Evolutionary conservation across 352 stramenopile species (phyloP).

Genomic region (Phytophthora fragariae): DNA sequence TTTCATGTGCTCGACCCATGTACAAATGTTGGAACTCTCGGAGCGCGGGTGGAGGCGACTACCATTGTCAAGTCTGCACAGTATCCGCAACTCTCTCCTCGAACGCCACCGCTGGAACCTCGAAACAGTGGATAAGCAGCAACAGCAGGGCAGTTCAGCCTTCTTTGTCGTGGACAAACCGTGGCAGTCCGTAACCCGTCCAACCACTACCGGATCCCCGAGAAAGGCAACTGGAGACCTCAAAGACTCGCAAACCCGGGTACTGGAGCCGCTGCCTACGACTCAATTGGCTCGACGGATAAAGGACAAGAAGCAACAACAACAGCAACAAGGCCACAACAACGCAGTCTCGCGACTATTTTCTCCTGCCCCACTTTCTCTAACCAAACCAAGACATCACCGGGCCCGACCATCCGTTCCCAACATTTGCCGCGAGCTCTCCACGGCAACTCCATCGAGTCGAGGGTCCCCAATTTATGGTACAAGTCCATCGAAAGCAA

Average conservation of each 20-base stretch:
- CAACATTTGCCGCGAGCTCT: conserved; percentile 10
- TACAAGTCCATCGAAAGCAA: conserved; percentile 9
- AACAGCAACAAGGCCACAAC: conserved; percentile 34
- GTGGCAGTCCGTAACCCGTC: conserved; percentile 48
- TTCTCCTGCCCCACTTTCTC: not conserved
- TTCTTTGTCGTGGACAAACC: conserved; percentile 60
- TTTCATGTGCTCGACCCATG: conserved; percentile 69
- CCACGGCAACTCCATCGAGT: conserved; percentile 8
- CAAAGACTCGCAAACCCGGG: conserved; percentile 26
- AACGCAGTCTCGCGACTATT: conserved; percentile 33
- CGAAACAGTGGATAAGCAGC: conserved; percentile 40
- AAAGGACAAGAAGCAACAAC: conserved; percentile 54
- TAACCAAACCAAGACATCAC: conserved; percentile 9
- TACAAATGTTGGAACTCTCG: conserved; percentile 69
- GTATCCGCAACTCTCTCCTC: conserved; percentile 55
- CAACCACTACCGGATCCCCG: conserved; percentile 6
- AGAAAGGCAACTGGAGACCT: conserved; percentile 11
- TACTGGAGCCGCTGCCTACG: conserved; percentile 33
- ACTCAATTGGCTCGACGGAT: conserved; percentile 62
- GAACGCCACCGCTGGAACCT: conserved; percentile 73
- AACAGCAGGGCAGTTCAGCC: conserved; percentile 27
- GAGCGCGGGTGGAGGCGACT: conserved; percentile 73
- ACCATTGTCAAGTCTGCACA: conserved; percentile 47
- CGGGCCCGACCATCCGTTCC: not conserved
- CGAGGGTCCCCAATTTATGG: conserved; percentile 19